Evolutionary conservation across 257 asterid species (phyloP).

Genomic region (Vinca minor): DNA sequence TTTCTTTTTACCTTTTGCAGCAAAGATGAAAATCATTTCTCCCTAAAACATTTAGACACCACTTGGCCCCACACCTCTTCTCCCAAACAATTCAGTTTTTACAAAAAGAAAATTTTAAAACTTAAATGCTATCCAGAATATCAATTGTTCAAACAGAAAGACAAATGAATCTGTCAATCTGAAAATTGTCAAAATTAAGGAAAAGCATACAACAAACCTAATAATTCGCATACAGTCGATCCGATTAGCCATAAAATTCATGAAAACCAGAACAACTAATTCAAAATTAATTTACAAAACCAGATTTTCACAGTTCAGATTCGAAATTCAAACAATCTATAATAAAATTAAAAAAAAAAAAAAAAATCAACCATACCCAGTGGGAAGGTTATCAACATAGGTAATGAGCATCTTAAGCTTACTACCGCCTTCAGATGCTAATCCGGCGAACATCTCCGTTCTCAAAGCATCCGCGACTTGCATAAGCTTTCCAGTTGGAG

Average conservation of each 20-base stretch:
- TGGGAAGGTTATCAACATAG: slow-evolving; percentile 78
- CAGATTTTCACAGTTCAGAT: background rate
- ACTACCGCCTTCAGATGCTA: slow-evolving; percentile 82
- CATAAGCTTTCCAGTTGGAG: slow-evolving; percentile 53
- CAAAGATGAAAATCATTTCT: no score
- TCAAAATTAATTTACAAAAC: background rate
- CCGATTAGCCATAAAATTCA: background rate
- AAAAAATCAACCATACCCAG: slow-evolving; percentile 41
- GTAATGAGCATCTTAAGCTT: slow-evolving; percentile 78
- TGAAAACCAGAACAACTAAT: no score
- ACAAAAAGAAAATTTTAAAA: no score
- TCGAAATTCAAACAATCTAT: background rate
- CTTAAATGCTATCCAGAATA: slow-evolving; percentile 1
- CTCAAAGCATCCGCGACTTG: slow-evolving; percentile 88
- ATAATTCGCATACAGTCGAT: background rate
- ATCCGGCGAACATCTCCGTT: slow-evolving; percentile 91
- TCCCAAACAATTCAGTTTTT: no score
- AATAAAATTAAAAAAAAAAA: no score
- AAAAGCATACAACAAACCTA: background rate
- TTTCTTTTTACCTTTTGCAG: no score
- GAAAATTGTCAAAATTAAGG: background rate
- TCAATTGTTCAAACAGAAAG: background rate
- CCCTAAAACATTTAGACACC: background rate
- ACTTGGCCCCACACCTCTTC: no score
- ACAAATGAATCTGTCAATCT: background rate